Base-by-base conservation (phyloP, 768 basidiomycete genomes). In the Phlebiopsis flavidoalba region DNA sequence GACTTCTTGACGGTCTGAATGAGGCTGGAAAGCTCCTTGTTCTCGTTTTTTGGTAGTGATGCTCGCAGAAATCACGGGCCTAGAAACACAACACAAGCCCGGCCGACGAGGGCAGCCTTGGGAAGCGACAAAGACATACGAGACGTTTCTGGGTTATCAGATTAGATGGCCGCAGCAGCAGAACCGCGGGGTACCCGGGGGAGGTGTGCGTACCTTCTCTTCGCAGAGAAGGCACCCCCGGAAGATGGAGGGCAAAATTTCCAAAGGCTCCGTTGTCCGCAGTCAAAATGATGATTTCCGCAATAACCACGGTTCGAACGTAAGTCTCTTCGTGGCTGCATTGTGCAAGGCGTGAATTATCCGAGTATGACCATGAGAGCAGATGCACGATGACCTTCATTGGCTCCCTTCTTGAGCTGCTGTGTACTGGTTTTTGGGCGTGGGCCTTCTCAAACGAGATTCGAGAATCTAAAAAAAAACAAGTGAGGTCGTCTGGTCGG, bases 391-490 rank as follows among this genome's bases (percentile, higher is more conserved):
- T n/a, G 53, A 91, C 93, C 91, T 84, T 99, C 97, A 76, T 99
- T 99, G 47, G 97, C 97, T 63, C 97, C 96, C 79, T 98, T 98
- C 79, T 98, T 98, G 52, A 98, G 78, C 75, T 98, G 95, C 78
- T 98, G n/a, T 98, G 80, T 96, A 97, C 75, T 95, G 89, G n/a
- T 85, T 80, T n/a, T n/a, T n/a, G n/a, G n/a, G n/a, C n/a, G n/a
- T n/a, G n/a, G 46, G 96, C 95, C 76, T 96, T 92, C 72, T 97
- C 93, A 35, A n/a, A 97, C 90, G 60, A 98, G 81, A 70, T n/a
- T 98, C 96, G 58, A 99, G 83, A 70, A 98, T 97, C 94, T 96
- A 67, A 19, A 17, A 33, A 36, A 14, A 65, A 15, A 14, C 43
- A 14, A 57, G 35, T 58, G 49, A 22, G 35, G 24, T 43, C 33